Conservation (phyloP, 2,329 filamentous ascomycete genomes). For the Sporothrix brasiliensis region DNA sequence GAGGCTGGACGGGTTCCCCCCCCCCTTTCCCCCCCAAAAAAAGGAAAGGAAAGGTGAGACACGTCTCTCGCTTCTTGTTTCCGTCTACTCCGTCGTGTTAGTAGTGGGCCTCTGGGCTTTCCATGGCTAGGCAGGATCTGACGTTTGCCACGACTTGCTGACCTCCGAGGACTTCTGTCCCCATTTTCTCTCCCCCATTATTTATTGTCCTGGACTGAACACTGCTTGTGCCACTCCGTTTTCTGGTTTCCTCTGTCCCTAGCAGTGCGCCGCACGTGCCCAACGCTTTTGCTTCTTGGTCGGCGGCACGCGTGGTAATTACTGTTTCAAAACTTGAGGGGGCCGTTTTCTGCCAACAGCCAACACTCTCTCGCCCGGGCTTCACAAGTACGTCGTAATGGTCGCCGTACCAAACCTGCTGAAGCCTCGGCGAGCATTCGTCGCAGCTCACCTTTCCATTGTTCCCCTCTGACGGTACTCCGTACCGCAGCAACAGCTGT, state of each 20-base stretch:
- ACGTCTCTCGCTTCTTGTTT: conserved; percentile 9
- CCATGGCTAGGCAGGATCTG: conserved; percentile 13
- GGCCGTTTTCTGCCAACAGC: too few relatives aligned
- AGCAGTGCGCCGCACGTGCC: neutral
- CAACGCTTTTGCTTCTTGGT: neutral
- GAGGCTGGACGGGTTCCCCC: neutral
- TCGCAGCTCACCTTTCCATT: neutral
- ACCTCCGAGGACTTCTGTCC: conserved; percentile 4
- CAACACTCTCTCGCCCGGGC: too few relatives aligned
- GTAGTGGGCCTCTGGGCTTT: neutral
- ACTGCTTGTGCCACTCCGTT: too few relatives aligned
- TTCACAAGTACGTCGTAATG: neutral
- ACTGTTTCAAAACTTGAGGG: conserved; percentile 6
- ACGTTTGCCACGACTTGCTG: neutral
- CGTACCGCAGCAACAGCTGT: neutral
- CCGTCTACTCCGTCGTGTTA: neutral
- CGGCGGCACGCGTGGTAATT: neutral
- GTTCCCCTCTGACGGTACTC: too few relatives aligned
- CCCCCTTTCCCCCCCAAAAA: too few relatives aligned
- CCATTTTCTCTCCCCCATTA: neutral
- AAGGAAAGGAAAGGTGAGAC: neutral
- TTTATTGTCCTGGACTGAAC: too few relatives aligned
- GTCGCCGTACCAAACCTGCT: too few relatives aligned
- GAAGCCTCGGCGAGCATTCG: conserved; percentile 11
- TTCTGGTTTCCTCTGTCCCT: neutral